Evolutionary conservation across 257 asterid species (phyloP), one percentile per base, ranked within the genome.

Genomic region (Jacaranda mimosifolia): DNA sequence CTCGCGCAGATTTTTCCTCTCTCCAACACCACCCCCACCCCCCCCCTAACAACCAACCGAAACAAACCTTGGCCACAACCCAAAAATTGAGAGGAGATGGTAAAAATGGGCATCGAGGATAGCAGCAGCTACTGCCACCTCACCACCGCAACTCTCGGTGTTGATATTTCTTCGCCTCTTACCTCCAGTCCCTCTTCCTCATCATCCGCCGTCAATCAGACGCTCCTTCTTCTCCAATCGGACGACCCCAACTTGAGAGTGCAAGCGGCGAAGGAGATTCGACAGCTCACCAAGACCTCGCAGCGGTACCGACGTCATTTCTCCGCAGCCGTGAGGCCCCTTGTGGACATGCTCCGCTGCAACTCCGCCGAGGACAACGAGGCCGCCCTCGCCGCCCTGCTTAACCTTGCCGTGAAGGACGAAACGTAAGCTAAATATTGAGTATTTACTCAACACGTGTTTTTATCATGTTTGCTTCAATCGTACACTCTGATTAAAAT

Each of bases 271-370:
- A 82, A 63, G 85, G 98, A 90, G 81, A 91, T 93, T 81, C 87
- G 98, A n/a, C 92, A 95, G 26, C 89, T 93, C 52, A 90, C 98
- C 14, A 90, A 87, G 89, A 91, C 96, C 12, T 93, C 97, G 53
- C 96, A 91, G 74, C 78, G 95, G 71, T 91, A 89, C 88, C 92
- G 98, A 11, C 98, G 97, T 13, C 87, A 87, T 74, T 93, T 94
- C 79, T 72, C 97, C 73, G 78, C 76, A 77, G 90, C 97, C 58
- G 91, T 91, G 14, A 79, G 59, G 9, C 86, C 96, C 3, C 97
- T 94, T 2, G 97, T 94, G 40, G 82, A 73, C 63, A 92, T 94
- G 98, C 97, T 94, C 68, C 66, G 84, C 72, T 83, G 74, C 60
- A 72, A 53, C 45, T 87, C 88, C 26, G 72, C 67, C 52, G 92